Evolutionary conservation across 257 asterid genomes (phyloP).

Genomic region (Plantago elongata): DNA sequence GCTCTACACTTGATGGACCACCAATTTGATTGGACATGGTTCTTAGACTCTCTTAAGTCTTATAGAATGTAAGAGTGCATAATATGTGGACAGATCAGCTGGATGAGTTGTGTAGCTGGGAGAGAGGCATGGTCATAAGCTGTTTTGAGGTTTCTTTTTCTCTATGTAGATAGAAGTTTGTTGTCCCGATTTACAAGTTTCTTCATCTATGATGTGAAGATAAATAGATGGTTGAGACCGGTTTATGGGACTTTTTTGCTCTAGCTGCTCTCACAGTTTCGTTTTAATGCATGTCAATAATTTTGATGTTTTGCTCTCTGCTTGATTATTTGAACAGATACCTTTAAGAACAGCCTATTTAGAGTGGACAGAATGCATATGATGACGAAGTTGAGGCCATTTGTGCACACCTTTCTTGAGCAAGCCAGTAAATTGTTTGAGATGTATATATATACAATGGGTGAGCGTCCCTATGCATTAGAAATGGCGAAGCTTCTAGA

Average conservation of each 20-base stretch:
- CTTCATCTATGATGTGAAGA: too few species aligned
- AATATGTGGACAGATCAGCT: too few species aligned
- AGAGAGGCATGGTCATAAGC: too few species aligned
- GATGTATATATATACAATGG: constrained; percentile 95
- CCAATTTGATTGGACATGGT: too few species aligned
- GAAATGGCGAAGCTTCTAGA: constrained; percentile 90
- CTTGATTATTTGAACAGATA: constrained; percentile 39
- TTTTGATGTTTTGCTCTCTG: not conserved
- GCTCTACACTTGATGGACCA: too few species aligned
- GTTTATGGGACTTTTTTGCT: not conserved
- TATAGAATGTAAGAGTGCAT: too few species aligned
- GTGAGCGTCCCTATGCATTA: constrained; percentile 83
- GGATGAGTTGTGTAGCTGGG: too few species aligned
- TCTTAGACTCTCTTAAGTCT: too few species aligned
- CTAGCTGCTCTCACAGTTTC: not conserved
- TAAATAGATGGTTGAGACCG: too few species aligned
- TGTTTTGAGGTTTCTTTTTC: too few species aligned
- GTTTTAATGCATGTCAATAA: not conserved
- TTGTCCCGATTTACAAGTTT: too few species aligned
- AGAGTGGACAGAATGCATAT: constrained; percentile 64
- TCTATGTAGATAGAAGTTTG: too few species aligned
- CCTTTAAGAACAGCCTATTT: constrained; percentile 55
- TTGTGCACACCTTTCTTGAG: constrained; percentile 64
- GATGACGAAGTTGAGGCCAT: constrained; percentile 98
- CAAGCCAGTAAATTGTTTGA: constrained; percentile 74